Conservation (phyloP, 1,284 basidiomycete genomes). For the Erythrobasidium hasegawianum region DNA sequence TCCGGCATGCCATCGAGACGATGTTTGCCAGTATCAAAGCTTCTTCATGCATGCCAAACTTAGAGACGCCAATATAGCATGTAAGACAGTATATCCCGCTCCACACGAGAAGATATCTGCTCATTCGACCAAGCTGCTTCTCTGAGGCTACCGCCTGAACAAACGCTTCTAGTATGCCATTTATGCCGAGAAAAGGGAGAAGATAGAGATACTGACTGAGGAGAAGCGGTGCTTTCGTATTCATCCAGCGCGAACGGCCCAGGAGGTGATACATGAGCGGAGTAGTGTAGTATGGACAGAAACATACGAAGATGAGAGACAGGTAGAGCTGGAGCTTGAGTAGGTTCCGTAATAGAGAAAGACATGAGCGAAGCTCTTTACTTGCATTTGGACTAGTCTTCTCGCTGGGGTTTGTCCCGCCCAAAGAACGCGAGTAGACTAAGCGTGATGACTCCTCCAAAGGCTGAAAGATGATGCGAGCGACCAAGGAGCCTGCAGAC, state of each 20-base stretch:
- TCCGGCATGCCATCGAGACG: conserved; percentile 60
- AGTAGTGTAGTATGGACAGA: conserved; percentile 61
- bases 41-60: conserved; percentile 58
- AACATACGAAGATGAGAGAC: conserved; percentile 58
- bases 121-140: conserved; percentile 62
- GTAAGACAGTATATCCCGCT: conserved; percentile 64
- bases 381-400: neutral
- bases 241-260: conserved; percentile 58
- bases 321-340: conserved; percentile 67
- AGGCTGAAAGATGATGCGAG: conserved; percentile 85
- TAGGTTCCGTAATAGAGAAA: conserved; percentile 54
- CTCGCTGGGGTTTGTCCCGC: conserved; percentile 15
- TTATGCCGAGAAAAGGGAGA: conserved; percentile 79
- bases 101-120: conserved; percentile 54
- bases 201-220: conserved; percentile 68
- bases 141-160: conserved; percentile 70
- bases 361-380: conserved; percentile 22
- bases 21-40: conserved; percentile 73
- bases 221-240: conserved; percentile 66
- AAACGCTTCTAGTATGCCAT: conserved; percentile 85
- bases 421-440: conserved; percentile 62
- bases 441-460: conserved; percentile 84
- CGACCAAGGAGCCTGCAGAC: conserved; percentile 73
- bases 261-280: conserved; percentile 66
- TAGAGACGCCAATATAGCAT: conserved; percentile 58